Evolutionary conservation across 208 protist species (phyloP).

Genomic region (Wallacemonas sp.): DNA sequence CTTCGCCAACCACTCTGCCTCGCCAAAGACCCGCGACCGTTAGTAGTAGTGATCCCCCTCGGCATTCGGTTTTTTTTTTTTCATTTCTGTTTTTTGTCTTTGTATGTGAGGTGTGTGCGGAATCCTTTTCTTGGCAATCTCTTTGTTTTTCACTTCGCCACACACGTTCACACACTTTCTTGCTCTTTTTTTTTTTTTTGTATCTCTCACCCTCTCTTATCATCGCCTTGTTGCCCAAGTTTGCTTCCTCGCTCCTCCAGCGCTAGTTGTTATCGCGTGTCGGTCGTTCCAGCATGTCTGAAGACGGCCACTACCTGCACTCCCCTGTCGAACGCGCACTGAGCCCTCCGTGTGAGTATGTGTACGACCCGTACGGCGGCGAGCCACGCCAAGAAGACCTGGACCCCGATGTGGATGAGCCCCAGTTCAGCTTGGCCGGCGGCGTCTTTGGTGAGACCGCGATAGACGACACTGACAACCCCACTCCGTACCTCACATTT

Average conservation of each 20-base stretch:
- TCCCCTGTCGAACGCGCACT: neutral
- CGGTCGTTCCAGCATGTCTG: too few relatives aligned
- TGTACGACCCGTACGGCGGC: slow-evolving; percentile 53
- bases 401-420: slow-evolving; percentile 1
- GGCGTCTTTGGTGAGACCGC: too few relatives aligned
- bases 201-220: neutral
- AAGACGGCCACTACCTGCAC: neutral
- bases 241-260: too few relatives aligned
- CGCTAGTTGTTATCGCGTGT: too few relatives aligned
- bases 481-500: slow-evolving; percentile 21
- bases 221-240: neutral
- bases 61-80: slow-evolving; percentile 9
- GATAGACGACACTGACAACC: too few relatives aligned
- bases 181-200: slow-evolving; percentile 2
- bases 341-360: neutral
- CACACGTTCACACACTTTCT: neutral
- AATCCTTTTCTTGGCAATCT: neutral
- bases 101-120: too few relatives aligned
- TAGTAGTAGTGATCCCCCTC: too few relatives aligned
- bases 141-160: too few relatives aligned
- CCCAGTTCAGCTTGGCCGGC: slow-evolving; percentile 18
- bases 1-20: too few relatives aligned
- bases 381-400: slow-evolving; percentile 38
- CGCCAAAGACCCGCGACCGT: too few relatives aligned
- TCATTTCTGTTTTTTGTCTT: neutral